Evolutionary conservation across 2,329 filamentous ascomycete genomes (phyloP), one percentile per base, ranked within the genome.

Genomic region (Didymellaceae sp.): DNA sequence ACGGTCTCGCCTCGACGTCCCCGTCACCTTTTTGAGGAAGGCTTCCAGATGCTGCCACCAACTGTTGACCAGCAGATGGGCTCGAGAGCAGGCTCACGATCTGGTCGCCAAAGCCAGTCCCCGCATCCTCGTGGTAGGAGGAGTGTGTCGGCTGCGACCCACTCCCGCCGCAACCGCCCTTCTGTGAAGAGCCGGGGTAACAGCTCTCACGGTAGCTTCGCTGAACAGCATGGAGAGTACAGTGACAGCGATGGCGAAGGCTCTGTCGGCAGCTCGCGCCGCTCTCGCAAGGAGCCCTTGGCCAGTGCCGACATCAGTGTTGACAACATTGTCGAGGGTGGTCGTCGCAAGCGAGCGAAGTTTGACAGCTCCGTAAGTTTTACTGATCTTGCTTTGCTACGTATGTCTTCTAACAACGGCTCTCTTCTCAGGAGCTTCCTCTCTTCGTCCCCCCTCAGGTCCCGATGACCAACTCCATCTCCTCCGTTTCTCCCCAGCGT

Each of bases 241-340:
- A 96, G 90, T 76, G 95, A 92, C 73, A 92, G 89, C 62, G 91
- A 96, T 60, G 88, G 86, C 54, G 84, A 89, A 55, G 88, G 85
- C 60, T 92, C 90, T 46, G 82, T 88, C 40, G 80, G 80, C 13
- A 83, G 83, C 60, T 88, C 88, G 52, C 87, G 89, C 66, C 89
- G 89, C 72, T 84, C 82, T 63, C 91, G 90, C 74, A 86, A 81
- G 59, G 92, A 97, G 66, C 88, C 91, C 59, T 85, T 96, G 66
- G 91, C 90, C 39, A 97, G 91, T 71, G 96, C 94, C 13, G 94
- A 99, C 64, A 99, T 99, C 69, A 97, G 93, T 72, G 85, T 97
- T 62, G 92, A 97, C 64, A 99, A 99, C 72, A 97, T 99, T 74
- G 89, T 99, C 55, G 93, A 97, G 76, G 94, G 95, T 69, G 92